Evolutionary conservation across 78 protist species (phyloP).

Genomic region (Pirum gemmata): DNA sequence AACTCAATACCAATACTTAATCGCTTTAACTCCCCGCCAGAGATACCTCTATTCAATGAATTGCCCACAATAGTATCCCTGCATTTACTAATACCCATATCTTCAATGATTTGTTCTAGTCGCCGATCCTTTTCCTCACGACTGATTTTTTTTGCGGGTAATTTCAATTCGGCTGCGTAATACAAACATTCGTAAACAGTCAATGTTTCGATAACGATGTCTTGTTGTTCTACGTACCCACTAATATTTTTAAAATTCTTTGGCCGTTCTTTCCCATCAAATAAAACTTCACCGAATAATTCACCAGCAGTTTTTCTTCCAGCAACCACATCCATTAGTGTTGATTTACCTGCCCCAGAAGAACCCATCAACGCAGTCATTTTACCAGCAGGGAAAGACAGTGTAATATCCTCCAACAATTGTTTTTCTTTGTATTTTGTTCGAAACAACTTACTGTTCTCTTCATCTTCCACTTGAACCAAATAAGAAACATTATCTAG

Average conservation of each 20-base stretch:
- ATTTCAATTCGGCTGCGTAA: not conserved
- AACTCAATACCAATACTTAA: constrained; percentile 48
- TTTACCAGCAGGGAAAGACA: too few species aligned
- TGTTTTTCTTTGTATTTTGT: too few species aligned
- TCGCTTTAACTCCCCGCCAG: constrained; percentile 71
- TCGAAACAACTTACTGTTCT: too few species aligned
- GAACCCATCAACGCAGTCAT: too few species aligned
- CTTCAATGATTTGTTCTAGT: not conserved
- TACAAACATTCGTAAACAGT: not conserved
- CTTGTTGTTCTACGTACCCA: not conserved
- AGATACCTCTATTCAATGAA: constrained; percentile 50
- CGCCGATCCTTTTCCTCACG: not conserved
- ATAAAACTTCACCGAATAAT: not conserved
- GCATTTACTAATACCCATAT: not conserved
- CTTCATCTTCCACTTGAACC: too few species aligned
- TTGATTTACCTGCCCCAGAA: constrained; percentile 13
- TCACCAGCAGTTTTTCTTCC: not conserved
- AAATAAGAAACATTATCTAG: too few species aligned
- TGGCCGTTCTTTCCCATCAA: not conserved
- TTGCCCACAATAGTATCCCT: constrained; percentile 14
- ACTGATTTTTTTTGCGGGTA: not conserved
- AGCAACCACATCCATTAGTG: not conserved
- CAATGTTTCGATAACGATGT: not conserved
- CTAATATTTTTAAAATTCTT: not conserved
- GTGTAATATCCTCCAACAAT: too few species aligned